A percentile compares a stretch with the other conserved stretches of the same genome.
Conservation (phyloP, 768 basidiomycete species). For the Psilocybe azurescens region DNA sequence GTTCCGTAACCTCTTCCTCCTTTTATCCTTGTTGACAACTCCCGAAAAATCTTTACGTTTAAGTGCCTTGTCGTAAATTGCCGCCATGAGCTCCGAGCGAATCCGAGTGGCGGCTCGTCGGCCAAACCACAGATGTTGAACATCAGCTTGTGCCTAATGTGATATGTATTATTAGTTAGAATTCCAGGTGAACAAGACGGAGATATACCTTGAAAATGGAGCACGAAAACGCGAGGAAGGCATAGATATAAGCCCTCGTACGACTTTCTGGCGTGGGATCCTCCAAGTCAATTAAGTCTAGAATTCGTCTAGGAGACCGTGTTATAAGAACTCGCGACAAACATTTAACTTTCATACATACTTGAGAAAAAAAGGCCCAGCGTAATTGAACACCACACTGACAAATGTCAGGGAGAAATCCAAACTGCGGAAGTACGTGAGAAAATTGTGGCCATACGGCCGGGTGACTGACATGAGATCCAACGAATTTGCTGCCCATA, state of each 20-base stretch:
- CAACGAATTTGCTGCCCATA: conserved; percentile 51
- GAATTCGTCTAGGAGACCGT: conserved; percentile 47
- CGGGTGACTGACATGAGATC: conserved; percentile 45
- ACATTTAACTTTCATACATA: conserved; percentile 29
- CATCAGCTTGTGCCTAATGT: conserved; percentile 62
- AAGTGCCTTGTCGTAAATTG: conserved; percentile 89
- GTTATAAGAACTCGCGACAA: not conserved
- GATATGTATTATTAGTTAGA: not conserved
- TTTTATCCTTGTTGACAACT: conserved; percentile 51
- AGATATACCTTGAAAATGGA: conserved; percentile 54
- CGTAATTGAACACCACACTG: conserved; percentile 79
- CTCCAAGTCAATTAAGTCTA: conserved; percentile 56
- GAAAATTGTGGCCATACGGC: not conserved
- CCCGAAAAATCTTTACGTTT: conserved; percentile 87
- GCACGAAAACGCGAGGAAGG: conserved; percentile 73
- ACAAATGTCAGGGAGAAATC: conserved; percentile 73
- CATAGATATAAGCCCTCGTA: conserved; percentile 76
- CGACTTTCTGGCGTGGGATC: conserved; percentile 54
- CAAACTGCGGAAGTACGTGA: conserved; percentile 39
- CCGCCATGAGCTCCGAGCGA: conserved; percentile 80
- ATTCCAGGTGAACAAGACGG: too few species aligned
- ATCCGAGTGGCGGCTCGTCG: conserved; percentile 78
- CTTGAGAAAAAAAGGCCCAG: conserved; percentile 88
- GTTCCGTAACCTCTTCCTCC: conserved; percentile 29
- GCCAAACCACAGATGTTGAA: conserved; percentile 81